Base-by-base conservation (phyloP, 2,329 filamentous ascomycete species). In the Calcarisporium arbuscula region DNA sequence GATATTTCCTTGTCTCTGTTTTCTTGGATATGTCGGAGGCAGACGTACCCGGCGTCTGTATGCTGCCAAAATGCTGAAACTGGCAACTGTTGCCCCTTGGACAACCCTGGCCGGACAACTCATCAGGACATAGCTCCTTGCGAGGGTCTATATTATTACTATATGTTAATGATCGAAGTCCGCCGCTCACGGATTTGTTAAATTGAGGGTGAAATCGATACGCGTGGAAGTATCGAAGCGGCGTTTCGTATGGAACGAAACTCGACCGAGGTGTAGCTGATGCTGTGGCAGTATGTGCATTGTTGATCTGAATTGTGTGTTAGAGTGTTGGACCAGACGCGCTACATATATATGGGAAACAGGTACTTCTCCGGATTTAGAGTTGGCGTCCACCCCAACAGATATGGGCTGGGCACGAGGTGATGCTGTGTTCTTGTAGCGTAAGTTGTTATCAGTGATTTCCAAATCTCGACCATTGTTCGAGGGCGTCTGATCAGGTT, bases 151-250 rank as follows among this genome's bases (percentile, higher is more conserved):
- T 94, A 48, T 80, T 82, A 61, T 94, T 85, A 64, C 86, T 95
- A 64, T 90, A 96, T 28, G 89, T 96, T 66, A 94, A 71, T 44
- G 92, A 96, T 54, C 83, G 81, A 53, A 88, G 82, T 28, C 90
- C 90, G 42, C 81, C 82, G 36, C 76, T 57, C 38, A 95, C 79
- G 37, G 76, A 67, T 32, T 82, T 60, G 45, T 70, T 66, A 61
- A 80, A 96, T 33, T 75, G 68, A 20, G 86, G 85, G 54, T 96
- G 89, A 56, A 90, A 95, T 48, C 90, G 86, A 62, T 85, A 98
- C 23, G 85, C 82, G 57, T 80, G 86, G 60, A 96, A 95, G 48
- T 76, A 74, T 47, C 76, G 78, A 41, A 98, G 68, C 20, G 88
- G 85, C 53, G 87, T 94, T 53, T 84, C 72, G 61, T 98, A 98